These are phyloP conservation scores for Penicillium griseofulvum DNA, from an alignment of 2,329 filamentous ascomycete genomes.

Conservation along the genomic window DNA sequence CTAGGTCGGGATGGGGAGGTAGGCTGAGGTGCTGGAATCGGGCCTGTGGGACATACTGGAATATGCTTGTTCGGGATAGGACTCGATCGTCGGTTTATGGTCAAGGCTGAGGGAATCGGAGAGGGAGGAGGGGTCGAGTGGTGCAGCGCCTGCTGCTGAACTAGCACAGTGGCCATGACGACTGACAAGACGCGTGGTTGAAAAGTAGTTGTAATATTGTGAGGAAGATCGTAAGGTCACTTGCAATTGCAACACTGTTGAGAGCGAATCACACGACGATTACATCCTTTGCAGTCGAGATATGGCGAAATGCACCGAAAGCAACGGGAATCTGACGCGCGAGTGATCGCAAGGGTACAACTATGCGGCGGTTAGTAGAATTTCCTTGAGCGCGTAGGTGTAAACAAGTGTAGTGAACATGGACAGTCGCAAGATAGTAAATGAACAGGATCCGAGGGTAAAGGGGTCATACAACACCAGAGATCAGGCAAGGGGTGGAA, in stretches of 20 bases:
- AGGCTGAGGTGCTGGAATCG: slow-evolving; percentile 57
- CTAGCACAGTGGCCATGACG: slow-evolving; percentile 48
- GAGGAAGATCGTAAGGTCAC: background rate
- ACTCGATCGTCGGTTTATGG: slow-evolving; percentile 58
- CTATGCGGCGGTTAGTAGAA: background rate
- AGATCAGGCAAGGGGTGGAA: slow-evolving; percentile 19
- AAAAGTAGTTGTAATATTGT: background rate
- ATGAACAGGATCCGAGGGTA: slow-evolving; percentile 2
- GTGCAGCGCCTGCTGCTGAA: slow-evolving; percentile 46
- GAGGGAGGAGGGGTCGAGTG: slow-evolving; percentile 52
- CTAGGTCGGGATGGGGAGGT: slow-evolving; percentile 41
- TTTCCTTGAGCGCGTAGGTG: background rate
- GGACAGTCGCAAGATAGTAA: background rate
- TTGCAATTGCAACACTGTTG: background rate
- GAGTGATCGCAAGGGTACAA: background rate
- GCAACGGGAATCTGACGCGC: background rate
- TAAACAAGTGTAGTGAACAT: too few species aligned
- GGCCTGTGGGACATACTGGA: slow-evolving; percentile 81
- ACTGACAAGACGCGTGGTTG: background rate
- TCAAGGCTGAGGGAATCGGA: slow-evolving; percentile 50
- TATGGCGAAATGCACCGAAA: background rate
- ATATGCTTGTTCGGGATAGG: slow-evolving; percentile 85
- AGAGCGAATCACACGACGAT: slow-evolving; percentile 4
- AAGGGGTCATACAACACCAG: slow-evolving; percentile 9
- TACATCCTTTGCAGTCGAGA: slow-evolving; percentile 20